These are phyloP conservation scores for Fallopia convolvulus DNA, from an alignment of 148 eudicot genomes.

Conservation along the genomic window DNA sequence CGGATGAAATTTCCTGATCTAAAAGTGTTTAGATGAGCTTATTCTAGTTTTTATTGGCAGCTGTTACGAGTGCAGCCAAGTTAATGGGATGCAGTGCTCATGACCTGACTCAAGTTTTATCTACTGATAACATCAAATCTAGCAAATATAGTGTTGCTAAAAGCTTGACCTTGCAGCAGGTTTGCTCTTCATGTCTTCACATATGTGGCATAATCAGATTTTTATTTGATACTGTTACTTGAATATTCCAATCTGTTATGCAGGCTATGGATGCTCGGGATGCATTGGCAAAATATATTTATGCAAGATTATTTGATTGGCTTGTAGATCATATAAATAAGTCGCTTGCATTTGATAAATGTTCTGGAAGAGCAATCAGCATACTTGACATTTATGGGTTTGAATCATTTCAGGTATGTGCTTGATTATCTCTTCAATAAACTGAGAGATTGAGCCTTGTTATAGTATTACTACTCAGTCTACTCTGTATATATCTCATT, in stretches of 20 bases:
- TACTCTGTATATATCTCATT: background rate
- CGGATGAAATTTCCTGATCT: background rate
- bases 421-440: background rate
- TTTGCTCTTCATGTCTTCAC: constrained; percentile 14
- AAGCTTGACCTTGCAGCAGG: constrained; percentile 73
- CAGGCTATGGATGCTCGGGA: constrained; percentile 88
- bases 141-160: constrained; percentile 71
- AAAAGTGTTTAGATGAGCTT: background rate
- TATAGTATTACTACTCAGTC: background rate
- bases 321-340: constrained; percentile 64
- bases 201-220: background rate
- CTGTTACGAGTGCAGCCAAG: constrained; percentile 55
- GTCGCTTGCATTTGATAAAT: constrained; percentile 57
- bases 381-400: constrained; percentile 94
- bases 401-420: constrained; percentile 82
- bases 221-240: background rate
- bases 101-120: constrained; percentile 59
- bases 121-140: constrained; percentile 58
- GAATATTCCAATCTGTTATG: background rate
- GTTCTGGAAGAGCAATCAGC: constrained; percentile 70
- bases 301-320: constrained; percentile 89
- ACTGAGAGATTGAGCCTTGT: background rate
- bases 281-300: constrained; percentile 80
- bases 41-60: constrained; percentile 36
- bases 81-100: constrained; percentile 69